phyloP scores from a whole-genome alignment of 1,139 yeast species.

The Taphrina betulina region DNA sequence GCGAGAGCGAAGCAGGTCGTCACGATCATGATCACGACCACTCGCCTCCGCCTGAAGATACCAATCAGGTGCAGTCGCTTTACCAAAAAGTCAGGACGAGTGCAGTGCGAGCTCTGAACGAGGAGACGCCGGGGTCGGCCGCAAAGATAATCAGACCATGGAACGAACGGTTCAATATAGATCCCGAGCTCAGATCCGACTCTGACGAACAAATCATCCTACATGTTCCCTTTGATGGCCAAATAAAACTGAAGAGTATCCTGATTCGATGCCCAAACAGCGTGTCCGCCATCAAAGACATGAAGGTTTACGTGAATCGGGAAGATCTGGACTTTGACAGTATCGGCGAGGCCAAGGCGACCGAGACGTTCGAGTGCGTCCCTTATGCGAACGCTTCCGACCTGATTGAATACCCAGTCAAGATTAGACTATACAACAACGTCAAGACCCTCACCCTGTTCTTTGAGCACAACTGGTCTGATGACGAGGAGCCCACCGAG shows the following conservation, averaged over 20 bases:
- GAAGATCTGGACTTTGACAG: slow-evolving; percentile 69
- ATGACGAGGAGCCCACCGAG: slow-evolving; percentile 53
- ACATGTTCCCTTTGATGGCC: slow-evolving; percentile 69
- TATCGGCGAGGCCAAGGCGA: slow-evolving; percentile 54
- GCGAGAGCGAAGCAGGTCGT: slow-evolving; percentile 25
- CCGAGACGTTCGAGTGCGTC: slow-evolving; percentile 63
- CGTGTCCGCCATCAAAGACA: slow-evolving; percentile 61
- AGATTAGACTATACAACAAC: slow-evolving; percentile 71
- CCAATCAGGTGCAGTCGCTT: slow-evolving; percentile 68
- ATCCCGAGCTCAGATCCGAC: slow-evolving; percentile 59
- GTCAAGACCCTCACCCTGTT: slow-evolving; percentile 66
- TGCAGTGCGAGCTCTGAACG: slow-evolving; percentile 65
- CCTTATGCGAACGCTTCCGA: slow-evolving; percentile 46
- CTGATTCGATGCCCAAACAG: slow-evolving; percentile 67
- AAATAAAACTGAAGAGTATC: slow-evolving; percentile 71
- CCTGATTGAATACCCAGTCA: slow-evolving; percentile 76
- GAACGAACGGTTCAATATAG: slow-evolving; percentile 48
- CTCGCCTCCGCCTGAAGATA: slow-evolving; percentile 65
- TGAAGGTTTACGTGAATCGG: slow-evolving; percentile 73
- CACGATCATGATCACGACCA: slow-evolving; percentile 45
- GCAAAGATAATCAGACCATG: slow-evolving; percentile 54
- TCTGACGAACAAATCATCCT: slow-evolving; percentile 68
- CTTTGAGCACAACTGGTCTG: slow-evolving; percentile 60
- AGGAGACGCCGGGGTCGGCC: slow-evolving; percentile 54
- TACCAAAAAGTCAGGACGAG: slow-evolving; percentile 60